Percentiles rank a stretch among this genome's conserved stretches.
Evolutionary conservation across 2,329 filamentous ascomycete species (phyloP).

Genomic region (Arthroderma sp.): DNA sequence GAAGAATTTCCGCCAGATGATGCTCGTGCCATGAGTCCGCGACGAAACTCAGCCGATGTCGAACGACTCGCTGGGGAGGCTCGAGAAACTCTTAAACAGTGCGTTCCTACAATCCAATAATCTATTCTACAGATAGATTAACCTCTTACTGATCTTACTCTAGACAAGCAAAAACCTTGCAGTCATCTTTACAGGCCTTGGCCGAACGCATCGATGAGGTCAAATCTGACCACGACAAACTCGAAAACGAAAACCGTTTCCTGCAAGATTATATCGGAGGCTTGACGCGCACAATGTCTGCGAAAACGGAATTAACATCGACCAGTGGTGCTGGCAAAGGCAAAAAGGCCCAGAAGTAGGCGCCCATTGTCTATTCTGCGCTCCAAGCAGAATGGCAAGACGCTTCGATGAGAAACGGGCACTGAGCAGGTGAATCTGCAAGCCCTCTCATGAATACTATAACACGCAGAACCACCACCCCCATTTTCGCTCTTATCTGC

Average conservation of each 20-base stretch:
- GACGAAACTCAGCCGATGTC: slow-evolving; percentile 79
- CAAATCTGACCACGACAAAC: slow-evolving; percentile 86
- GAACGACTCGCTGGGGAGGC: slow-evolving; percentile 77
- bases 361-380: no score
- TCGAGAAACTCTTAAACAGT: slow-evolving; percentile 50
- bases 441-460: no score
- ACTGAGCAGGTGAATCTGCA: no score
- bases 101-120: slow-evolving; percentile 19
- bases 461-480: no score
- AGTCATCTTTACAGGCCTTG: slow-evolving; percentile 77
- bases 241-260: slow-evolving; percentile 94
- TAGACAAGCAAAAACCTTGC: slow-evolving; percentile 77
- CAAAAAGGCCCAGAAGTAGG: slow-evolving; percentile 30
- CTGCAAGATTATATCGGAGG: slow-evolving; percentile 96
- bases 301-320: slow-evolving; percentile 42
- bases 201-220: slow-evolving; percentile 92
- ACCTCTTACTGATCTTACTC: background rate
- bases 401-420: no score
- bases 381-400: no score
- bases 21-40: slow-evolving; percentile 85
- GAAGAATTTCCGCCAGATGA: slow-evolving; percentile 73
- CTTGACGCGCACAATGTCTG: slow-evolving; percentile 60
- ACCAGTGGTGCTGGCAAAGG: slow-evolving; percentile 35
- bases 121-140: background rate
- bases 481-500: no score